Evolutionary conservation across 805 yeast genomes (phyloP).

Genomic region (Metschnikowia dekortorum): DNA sequence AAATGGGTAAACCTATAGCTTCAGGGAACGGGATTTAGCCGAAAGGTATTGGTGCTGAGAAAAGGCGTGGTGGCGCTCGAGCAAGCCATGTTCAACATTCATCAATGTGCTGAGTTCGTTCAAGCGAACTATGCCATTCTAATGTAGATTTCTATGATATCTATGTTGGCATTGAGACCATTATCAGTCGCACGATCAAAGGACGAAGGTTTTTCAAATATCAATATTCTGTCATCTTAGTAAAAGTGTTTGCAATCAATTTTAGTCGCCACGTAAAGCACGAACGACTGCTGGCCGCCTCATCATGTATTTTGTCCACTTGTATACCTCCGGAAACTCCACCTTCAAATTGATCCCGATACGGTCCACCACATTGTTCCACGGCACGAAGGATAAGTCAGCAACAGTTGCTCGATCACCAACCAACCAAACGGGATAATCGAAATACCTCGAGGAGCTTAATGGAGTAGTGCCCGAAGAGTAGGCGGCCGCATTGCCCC

Average conservation of each 20-base stretch:
- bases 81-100: too few relatives aligned
- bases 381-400: conserved; percentile 88
- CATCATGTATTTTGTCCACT: conserved; percentile 96
- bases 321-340: conserved; percentile 92
- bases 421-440: conserved; percentile 92
- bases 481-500: conserved; percentile 82
- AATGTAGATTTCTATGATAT: too few relatives aligned
- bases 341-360: conserved; percentile 82
- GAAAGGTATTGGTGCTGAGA: too few relatives aligned
- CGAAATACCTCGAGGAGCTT: conserved; percentile 80
- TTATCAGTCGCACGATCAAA: neutral
- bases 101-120: too few relatives aligned
- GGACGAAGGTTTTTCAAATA: neutral
- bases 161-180: neutral
- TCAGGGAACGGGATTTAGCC: too few relatives aligned
- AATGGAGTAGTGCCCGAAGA: conserved; percentile 85
- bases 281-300: conserved; percentile 86
- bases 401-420: conserved; percentile 81
- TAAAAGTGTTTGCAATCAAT: neutral
- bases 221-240: neutral
- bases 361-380: conserved; percentile 94
- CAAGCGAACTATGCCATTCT: too few relatives aligned
- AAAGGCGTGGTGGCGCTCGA: too few relatives aligned
- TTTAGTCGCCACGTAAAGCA: conserved; percentile 69
- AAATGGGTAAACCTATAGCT: too few relatives aligned